phyloP scores from a whole-genome alignment of 2,329 filamentous ascomycete species.

The Cladophialophora carrionii region DNA sequence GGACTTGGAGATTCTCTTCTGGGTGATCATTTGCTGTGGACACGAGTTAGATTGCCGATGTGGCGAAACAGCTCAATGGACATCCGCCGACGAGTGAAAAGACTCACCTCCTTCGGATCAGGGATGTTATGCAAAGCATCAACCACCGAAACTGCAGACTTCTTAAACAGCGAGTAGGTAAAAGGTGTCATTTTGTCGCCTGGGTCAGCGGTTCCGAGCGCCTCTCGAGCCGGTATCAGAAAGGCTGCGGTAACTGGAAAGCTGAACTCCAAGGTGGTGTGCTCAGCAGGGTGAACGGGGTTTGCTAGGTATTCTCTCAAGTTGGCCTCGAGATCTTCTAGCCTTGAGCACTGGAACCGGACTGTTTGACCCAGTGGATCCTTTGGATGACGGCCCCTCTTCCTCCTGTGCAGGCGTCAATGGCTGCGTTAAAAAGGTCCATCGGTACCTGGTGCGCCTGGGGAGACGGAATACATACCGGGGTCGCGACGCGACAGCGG shows the following conservation, averaged over 20 bases:
- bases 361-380: slow-evolving; percentile 35
- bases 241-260: slow-evolving; percentile 37
- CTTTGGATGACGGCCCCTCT: slow-evolving; percentile 35
- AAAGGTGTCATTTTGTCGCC: slow-evolving; percentile 21
- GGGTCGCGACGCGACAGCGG: slow-evolving; percentile 8
- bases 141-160: slow-evolving; percentile 34
- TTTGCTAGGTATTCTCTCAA: slow-evolving; percentile 33
- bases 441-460: neutral
- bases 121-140: slow-evolving; percentile 30
- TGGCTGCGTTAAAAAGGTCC: neutral
- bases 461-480: neutral
- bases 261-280: slow-evolving; percentile 36
- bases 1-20: slow-evolving; percentile 34
- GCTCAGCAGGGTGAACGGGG: slow-evolving; percentile 29
- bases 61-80: neutral
- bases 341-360: slow-evolving; percentile 29
- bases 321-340: slow-evolving; percentile 33
- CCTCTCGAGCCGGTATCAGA: slow-evolving; percentile 29
- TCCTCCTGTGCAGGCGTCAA: neutral
- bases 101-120: slow-evolving; percentile 29
- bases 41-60: neutral
- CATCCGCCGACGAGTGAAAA: neutral
- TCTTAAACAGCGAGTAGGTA: slow-evolving; percentile 30
- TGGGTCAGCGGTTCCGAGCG: neutral
- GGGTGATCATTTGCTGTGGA: slow-evolving; percentile 22